Evolutionary conservation across 495 filamentous ascomycete species (phyloP).

Genomic region (Pseudevernia furfuracea): DNA sequence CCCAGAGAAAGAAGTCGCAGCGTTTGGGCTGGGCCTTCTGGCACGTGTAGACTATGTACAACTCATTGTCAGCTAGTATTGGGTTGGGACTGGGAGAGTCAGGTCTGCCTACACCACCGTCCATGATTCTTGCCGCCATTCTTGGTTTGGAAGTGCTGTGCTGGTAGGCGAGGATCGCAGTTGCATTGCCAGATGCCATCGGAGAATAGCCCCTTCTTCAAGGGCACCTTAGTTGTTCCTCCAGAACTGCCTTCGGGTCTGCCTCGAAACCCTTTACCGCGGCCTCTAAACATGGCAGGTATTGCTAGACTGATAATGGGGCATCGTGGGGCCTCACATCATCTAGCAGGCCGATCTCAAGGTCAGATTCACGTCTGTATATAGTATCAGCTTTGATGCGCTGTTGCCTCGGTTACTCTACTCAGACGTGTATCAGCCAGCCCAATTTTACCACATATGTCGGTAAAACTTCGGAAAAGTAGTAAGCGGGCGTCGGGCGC

Average conservation of each 20-base stretch:
- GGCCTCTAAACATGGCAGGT: conserved; percentile 24
- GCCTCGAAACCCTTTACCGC: conserved; percentile 16
- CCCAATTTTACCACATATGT: no score
- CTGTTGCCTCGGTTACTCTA: no score
- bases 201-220: conserved; percentile 46
- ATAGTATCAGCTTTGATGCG: neutral
- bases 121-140: conserved; percentile 61
- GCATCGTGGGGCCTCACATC: neutral
- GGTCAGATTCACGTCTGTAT: neutral
- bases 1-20: conserved; percentile 69
- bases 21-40: conserved; percentile 41
- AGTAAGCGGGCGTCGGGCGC: no score
- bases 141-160: conserved; percentile 52
- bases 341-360: neutral
- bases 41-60: conserved; percentile 53
- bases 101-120: conserved; percentile 42
- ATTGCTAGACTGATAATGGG: neutral
- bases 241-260: conserved; percentile 10
- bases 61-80: conserved; percentile 13
- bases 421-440: no score
- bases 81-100: neutral
- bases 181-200: conserved; percentile 57
- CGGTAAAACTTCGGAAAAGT: no score
- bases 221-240: conserved; percentile 26
- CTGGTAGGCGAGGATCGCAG: conserved; percentile 55